Evolutionary conservation across 768 basidiomycete species (phyloP).

Genomic region (Leucosporidium creatinivorum): DNA sequence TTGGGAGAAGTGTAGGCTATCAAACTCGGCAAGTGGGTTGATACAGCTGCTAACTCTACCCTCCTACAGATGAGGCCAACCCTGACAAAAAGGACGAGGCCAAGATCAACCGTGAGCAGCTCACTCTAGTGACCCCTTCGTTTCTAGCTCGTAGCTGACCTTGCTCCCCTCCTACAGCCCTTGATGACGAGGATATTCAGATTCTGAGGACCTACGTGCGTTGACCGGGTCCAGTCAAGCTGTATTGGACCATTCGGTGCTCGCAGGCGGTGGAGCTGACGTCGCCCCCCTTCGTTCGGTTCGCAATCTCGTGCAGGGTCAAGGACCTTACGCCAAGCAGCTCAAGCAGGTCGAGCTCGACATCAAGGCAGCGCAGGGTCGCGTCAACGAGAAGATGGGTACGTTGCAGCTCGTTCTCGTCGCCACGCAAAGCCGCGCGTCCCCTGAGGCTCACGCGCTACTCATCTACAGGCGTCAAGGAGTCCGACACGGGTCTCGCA

Average conservation of each 20-base stretch:
- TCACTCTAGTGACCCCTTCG: neutral
- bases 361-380: conserved; percentile 91
- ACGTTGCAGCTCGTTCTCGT: conserved; percentile 28
- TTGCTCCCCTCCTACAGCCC: conserved; percentile 49
- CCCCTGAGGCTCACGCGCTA: neutral
- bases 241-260: neutral
- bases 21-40: neutral
- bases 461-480: conserved; percentile 67
- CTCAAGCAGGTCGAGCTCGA: conserved; percentile 84
- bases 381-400: conserved; percentile 93
- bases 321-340: conserved; percentile 88
- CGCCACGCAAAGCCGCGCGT: neutral
- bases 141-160: conserved; percentile 22
- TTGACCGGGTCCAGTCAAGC: neutral
- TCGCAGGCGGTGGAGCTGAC: conserved; percentile 35
- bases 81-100: conserved; percentile 79
- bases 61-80: conserved; percentile 66
- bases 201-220: conserved; percentile 94
- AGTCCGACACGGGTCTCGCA: conserved; percentile 94
- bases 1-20: conserved; percentile 87
- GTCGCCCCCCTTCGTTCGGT: conserved; percentile 5
- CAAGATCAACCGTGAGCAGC: conserved; percentile 57
- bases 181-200: conserved; percentile 97
- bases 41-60: conserved; percentile 5
- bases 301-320: conserved; percentile 58